Percentiles rank a stretch among this genome's conserved stretches.
phyloP scores from a whole-genome alignment of 352 stramenopile genomes.

The Lagenidium sp. region DNA sequence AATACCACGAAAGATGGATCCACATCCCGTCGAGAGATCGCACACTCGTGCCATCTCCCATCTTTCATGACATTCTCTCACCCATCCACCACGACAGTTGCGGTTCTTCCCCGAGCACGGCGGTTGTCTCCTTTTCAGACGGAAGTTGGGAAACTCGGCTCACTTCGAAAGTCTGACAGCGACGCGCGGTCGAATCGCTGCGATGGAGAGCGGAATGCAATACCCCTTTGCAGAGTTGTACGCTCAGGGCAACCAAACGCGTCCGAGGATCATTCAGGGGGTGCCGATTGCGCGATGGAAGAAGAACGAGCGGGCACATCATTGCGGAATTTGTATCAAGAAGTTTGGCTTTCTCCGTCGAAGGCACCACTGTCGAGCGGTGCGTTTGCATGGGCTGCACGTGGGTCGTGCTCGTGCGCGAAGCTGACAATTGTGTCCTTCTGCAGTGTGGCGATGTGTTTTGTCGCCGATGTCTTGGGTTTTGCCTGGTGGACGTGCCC shows the following conservation, averaged over 20 bases:
- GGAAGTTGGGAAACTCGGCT: too few relatives aligned
- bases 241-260: conserved; percentile 6
- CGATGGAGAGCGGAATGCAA: conserved; percentile 29
- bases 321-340: conserved; percentile 57
- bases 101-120: too few relatives aligned
- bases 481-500: conserved; percentile 60
- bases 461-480: conserved; percentile 54
- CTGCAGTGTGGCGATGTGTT: conserved; percentile 63
- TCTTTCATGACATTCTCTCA: too few relatives aligned
- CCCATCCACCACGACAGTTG: too few relatives aligned
- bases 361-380: conserved; percentile 59
- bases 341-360: conserved; percentile 55
- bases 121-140: too few relatives aligned
- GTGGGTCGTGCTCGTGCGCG: too few relatives aligned
- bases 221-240: conserved; percentile 41
- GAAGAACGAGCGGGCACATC: conserved; percentile 25
- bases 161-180: too few relatives aligned
- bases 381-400: conserved; percentile 24
- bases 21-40: too few relatives aligned
- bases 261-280: conserved; percentile 24
- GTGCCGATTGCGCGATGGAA: conserved; percentile 47
- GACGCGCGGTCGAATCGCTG: too few relatives aligned
- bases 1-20: too few relatives aligned
- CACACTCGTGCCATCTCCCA: too few relatives aligned
- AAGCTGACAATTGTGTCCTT: too few relatives aligned